A percentile compares a stretch with the other conserved stretches of the same genome.
Evolutionary conservation across 257 asterid species (phyloP).

Genomic region (Ocimum tenuiflorum): DNA sequence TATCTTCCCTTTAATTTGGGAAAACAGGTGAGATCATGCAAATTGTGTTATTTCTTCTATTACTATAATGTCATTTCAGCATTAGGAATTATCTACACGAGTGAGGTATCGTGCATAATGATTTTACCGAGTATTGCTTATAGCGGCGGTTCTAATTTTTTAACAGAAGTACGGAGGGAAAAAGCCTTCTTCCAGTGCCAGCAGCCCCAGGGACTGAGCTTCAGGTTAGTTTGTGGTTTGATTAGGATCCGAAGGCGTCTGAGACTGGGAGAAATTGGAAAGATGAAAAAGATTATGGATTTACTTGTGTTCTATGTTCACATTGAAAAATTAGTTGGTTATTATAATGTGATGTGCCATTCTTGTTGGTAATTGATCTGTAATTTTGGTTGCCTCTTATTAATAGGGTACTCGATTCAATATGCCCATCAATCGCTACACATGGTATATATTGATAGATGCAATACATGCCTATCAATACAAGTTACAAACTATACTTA

Average conservation of each 20-base stretch:
- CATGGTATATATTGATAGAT: no score
- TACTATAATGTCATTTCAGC: not conserved
- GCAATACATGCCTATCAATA: no score
- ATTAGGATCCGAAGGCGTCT: not conserved
- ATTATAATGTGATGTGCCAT: no score
- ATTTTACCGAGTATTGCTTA: not conserved
- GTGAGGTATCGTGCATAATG: not conserved
- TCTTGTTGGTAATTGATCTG: no score
- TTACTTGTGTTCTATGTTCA: slow-evolving; percentile 30
- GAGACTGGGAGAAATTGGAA: slow-evolving; percentile 15
- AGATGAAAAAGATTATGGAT: slow-evolving; percentile 17
- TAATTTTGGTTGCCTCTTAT: no score
- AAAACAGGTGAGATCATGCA: slow-evolving; percentile 55
- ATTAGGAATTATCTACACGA: not conserved
- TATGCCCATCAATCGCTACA: no score
- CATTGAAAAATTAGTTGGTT: slow-evolving; percentile 11
- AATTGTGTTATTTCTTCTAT: not conserved
- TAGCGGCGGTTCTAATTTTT: slow-evolving; percentile 1
- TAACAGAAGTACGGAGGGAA: slow-evolving; percentile 70
- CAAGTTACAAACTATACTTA: no score
- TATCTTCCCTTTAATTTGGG: slow-evolving; percentile 78
- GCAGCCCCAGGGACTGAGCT: slow-evolving; percentile 62
- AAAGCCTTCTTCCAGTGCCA: slow-evolving; percentile 46
- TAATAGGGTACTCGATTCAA: no score
- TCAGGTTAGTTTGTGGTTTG: slow-evolving; percentile 2